A percentile compares a stretch with the other conserved stretches of the same genome.
phyloP scores from a whole-genome alignment of 2,329 filamentous ascomycete species.

The Venturia oleaginea region DNA sequence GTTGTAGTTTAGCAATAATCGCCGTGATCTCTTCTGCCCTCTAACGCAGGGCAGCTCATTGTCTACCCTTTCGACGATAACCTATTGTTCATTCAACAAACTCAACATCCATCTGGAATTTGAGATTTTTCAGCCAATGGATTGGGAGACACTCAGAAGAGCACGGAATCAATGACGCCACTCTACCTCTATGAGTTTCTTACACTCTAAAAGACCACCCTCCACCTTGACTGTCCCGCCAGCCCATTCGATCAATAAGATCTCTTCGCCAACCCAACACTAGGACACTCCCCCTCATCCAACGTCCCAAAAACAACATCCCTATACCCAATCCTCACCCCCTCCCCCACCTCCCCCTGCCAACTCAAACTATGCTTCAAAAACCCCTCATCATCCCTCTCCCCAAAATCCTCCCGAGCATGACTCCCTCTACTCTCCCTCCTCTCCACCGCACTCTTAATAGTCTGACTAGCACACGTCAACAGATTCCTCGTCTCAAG shows the following conservation, averaged over 20 bases:
- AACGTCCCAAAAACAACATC: slow-evolving; percentile 34
- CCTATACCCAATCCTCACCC: slow-evolving; percentile 34
- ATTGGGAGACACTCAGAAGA: too few species aligned
- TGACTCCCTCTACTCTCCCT: slow-evolving; percentile 39
- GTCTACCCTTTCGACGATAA: too few species aligned
- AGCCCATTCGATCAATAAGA: background rate
- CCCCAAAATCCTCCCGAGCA: slow-evolving; percentile 38
- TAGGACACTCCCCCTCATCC: slow-evolving; percentile 35
- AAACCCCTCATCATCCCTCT: slow-evolving; percentile 34
- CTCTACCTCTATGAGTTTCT: too few species aligned
- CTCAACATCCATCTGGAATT: too few species aligned
- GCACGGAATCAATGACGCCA: too few species aligned
- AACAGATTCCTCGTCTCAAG: slow-evolving; percentile 39
- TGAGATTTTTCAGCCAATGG: too few species aligned
- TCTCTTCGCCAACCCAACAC: background rate
- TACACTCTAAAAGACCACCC: too few species aligned
- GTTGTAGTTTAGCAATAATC: background rate
- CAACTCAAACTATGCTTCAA: slow-evolving; percentile 41
- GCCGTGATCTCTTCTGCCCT: too few species aligned
- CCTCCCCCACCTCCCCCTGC: slow-evolving; percentile 31
- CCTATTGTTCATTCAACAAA: too few species aligned
- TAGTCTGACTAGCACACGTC: slow-evolving; percentile 39
- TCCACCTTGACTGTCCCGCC: too few species aligned
- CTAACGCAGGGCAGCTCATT: too few species aligned
- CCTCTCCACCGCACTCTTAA: slow-evolving; percentile 33